These are phyloP conservation scores for Penicillium angulare DNA, from an alignment of 495 filamentous ascomycete genomes.

Conservation along the genomic window DNA sequence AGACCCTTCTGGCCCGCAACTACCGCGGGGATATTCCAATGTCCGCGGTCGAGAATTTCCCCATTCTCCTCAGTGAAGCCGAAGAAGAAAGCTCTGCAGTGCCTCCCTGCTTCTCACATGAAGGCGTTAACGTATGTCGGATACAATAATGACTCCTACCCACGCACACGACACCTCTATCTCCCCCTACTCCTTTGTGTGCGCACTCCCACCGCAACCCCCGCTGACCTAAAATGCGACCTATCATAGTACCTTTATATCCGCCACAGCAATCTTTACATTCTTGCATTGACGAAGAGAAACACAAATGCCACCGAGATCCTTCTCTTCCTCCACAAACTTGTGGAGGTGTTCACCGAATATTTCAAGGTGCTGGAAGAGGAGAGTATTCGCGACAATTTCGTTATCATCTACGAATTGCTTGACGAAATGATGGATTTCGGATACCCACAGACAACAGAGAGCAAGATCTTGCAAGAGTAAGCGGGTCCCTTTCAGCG, in stretches of 20 bases:
- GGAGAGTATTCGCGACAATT: slow-evolving; percentile 99
- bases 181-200: slow-evolving; percentile 16
- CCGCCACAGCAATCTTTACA: slow-evolving; percentile 98
- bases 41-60: slow-evolving; percentile 99
- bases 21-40: slow-evolving; percentile 99
- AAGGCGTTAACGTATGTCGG: slow-evolving; percentile 87
- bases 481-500: slow-evolving; percentile 28
- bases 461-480: slow-evolving; percentile 98
- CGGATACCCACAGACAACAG: slow-evolving; percentile 98
- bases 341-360: slow-evolving; percentile 98
- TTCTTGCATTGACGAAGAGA: slow-evolving; percentile 96
- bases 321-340: slow-evolving; percentile 94
- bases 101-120: slow-evolving; percentile 96
- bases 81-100: slow-evolving; percentile 99
- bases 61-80: slow-evolving; percentile 92
- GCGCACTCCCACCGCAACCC: slow-evolving; percentile 3
- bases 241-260: slow-evolving; percentile 91
- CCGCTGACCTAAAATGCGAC: slow-evolving; percentile 16
- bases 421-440: slow-evolving; percentile 99
- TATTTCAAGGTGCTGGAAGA: slow-evolving; percentile 99
- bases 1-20: slow-evolving; percentile 98
- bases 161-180: slow-evolving; percentile 1
- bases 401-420: slow-evolving; percentile 98
- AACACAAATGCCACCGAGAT: slow-evolving; percentile 99
- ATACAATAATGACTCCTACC: slow-evolving; percentile 2